Conservation (phyloP, 345 rosid species). For the Hibiscus syriacus region DNA sequence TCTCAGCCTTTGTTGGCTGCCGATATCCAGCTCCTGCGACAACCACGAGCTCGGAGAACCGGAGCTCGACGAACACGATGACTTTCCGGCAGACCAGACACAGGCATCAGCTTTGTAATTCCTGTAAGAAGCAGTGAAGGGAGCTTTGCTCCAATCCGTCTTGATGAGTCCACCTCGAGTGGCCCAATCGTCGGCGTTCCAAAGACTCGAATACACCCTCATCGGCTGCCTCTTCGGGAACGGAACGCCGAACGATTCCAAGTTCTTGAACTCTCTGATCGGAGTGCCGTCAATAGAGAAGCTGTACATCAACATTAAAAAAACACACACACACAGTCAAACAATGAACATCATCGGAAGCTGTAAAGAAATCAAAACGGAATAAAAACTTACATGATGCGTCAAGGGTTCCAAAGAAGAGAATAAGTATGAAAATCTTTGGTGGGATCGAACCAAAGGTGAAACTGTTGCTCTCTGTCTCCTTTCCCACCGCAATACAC, state of each 20-base stretch:
- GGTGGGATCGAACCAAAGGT: conserved; percentile 68
- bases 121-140: conserved; percentile 45
- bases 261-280: conserved; percentile 61
- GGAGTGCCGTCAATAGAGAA: conserved; percentile 52
- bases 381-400: conserved; percentile 34
- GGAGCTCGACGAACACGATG: conserved; percentile 16
- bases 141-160: conserved; percentile 52
- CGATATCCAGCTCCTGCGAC: neutral
- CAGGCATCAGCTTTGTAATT: conserved; percentile 35
- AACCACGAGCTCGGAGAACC: neutral
- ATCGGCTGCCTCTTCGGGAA: conserved; percentile 56
- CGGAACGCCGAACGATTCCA: conserved; percentile 37
- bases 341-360: too few relatives aligned
- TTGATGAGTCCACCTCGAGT: conserved; percentile 68
- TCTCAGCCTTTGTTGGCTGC: neutral
- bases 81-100: conserved; percentile 20
- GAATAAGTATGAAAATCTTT: conserved; percentile 54
- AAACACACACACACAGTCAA: neutral
- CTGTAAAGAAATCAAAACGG: neutral
- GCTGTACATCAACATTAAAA: too few relatives aligned
- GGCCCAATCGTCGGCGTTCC: conserved; percentile 79
- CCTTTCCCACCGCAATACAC: conserved; percentile 55
- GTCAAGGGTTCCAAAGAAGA: conserved; percentile 51
- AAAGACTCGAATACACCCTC: conserved; percentile 48
- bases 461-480: conserved; percentile 52